Percentiles rank a stretch among this genome's conserved stretches.
These are phyloP conservation scores for Aschersonia sp. DNA, from an alignment of 2,329 filamentous ascomycete genomes.

Conservation along the genomic window DNA sequence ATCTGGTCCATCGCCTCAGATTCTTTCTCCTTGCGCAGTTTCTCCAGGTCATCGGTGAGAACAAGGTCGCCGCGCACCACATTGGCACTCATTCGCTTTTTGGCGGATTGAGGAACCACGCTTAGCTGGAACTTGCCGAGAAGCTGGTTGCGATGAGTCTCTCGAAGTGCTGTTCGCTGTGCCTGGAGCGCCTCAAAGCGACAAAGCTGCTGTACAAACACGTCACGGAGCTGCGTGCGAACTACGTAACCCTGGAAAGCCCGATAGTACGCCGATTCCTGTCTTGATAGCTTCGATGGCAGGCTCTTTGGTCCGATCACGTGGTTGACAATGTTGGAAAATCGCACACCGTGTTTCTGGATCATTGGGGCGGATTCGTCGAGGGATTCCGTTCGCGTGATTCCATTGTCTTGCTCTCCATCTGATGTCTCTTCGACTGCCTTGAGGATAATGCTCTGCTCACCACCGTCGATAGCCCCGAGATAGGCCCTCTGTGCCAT, in stretches of 20 bases:
- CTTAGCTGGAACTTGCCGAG: slow-evolving; percentile 73
- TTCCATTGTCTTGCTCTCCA: slow-evolving; percentile 10
- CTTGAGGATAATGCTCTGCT: slow-evolving; percentile 20
- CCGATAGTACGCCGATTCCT: slow-evolving; percentile 74
- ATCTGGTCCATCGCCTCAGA: slow-evolving; percentile 65
- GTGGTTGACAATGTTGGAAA: slow-evolving; percentile 40
- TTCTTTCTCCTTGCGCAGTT: slow-evolving; percentile 59
- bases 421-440: slow-evolving; percentile 20
- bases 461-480: slow-evolving; percentile 42
- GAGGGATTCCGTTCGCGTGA: no score
- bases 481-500: slow-evolving; percentile 68
- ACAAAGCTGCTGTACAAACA: slow-evolving; percentile 70
- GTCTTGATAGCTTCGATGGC: slow-evolving; percentile 35
- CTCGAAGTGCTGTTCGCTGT: slow-evolving; percentile 57
- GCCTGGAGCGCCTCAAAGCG: slow-evolving; percentile 84
- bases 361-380: slow-evolving; percentile 9
- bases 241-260: slow-evolving; percentile 67
- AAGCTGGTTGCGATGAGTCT: slow-evolving; percentile 65
- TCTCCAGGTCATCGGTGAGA: slow-evolving; percentile 46
- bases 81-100: slow-evolving; percentile 57
- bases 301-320: slow-evolving; percentile 32
- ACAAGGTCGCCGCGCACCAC: slow-evolving; percentile 58
- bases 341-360: slow-evolving; percentile 63
- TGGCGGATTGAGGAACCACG: slow-evolving; percentile 51
- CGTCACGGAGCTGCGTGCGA: slow-evolving; percentile 52